Percentiles rank a stretch among this genome's conserved stretches.
Evolutionary conservation across 495 filamentous ascomycete species (phyloP).

Genomic region (Mytilinidion resinicola): DNA sequence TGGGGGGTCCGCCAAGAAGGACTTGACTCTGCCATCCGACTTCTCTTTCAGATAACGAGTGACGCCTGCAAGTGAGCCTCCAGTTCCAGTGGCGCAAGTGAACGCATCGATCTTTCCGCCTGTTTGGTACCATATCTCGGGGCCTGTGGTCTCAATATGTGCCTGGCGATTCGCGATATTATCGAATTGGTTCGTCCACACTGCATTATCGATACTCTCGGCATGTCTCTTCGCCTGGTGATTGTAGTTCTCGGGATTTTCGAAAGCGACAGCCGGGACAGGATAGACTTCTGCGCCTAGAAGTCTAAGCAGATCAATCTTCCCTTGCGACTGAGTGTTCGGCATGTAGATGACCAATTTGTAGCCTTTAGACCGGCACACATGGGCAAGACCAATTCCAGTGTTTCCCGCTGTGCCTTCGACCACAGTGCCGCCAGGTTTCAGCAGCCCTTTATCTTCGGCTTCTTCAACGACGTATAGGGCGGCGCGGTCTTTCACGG

Average conservation of each 20-base stretch:
- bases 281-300: slow-evolving; percentile 96
- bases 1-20: slow-evolving; percentile 87
- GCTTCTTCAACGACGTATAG: slow-evolving; percentile 91
- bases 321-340: slow-evolving; percentile 95
- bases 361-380: slow-evolving; percentile 90
- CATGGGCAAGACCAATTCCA: slow-evolving; percentile 93
- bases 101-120: slow-evolving; percentile 83
- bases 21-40: slow-evolving; percentile 75
- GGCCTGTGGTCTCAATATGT: slow-evolving; percentile 93
- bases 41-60: slow-evolving; percentile 84
- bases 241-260: slow-evolving; percentile 95
- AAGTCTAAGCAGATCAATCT: slow-evolving; percentile 86
- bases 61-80: slow-evolving; percentile 81
- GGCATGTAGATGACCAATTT: slow-evolving; percentile 98
- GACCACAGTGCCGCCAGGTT: slow-evolving; percentile 85
- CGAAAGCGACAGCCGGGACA: slow-evolving; percentile 95
- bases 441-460: slow-evolving; percentile 75
- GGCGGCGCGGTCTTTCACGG: slow-evolving; percentile 93
- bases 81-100: slow-evolving; percentile 91
- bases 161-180: slow-evolving; percentile 90
- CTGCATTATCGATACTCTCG: slow-evolving; percentile 76
- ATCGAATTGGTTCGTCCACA: slow-evolving; percentile 99
- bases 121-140: slow-evolving; percentile 96
- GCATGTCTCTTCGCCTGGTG: slow-evolving; percentile 89
- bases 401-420: slow-evolving; percentile 98